Conservation (phyloP, 1,284 basidiomycete species). For the Ceratobasidium sp. region DNA sequence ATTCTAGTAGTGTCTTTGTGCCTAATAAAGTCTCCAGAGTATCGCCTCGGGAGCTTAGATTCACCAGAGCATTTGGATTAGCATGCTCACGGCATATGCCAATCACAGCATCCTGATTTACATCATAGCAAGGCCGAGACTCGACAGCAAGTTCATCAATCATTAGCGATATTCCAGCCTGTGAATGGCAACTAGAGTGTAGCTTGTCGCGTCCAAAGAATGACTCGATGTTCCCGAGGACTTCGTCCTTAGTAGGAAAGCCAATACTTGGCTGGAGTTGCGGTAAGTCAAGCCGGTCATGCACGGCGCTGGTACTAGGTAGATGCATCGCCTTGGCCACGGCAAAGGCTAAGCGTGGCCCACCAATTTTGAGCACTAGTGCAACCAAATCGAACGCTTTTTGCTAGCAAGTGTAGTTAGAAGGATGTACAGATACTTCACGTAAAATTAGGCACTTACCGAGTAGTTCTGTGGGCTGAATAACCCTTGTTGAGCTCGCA, state of each 20-base stretch:
- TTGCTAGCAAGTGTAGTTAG: not conserved
- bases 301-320: not conserved
- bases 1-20: not conserved
- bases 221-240: slow-evolving; percentile 3
- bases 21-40: not conserved
- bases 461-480: not conserved
- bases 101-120: not conserved
- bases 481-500: slow-evolving; percentile 1
- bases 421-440: not conserved
- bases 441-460: not conserved
- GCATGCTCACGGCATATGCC: slow-evolving; percentile 24
- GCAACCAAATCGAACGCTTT: slow-evolving; percentile 1
- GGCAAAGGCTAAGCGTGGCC: slow-evolving; percentile 8
- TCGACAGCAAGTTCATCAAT: slow-evolving; percentile 23
- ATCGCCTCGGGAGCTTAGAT: not conserved
- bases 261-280: not conserved
- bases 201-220: slow-evolving; percentile 4
- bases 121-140: not conserved
- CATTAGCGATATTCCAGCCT: not conserved
- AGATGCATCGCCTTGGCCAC: not conserved
- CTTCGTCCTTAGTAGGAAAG: slow-evolving; percentile 12
- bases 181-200: too few relatives aligned
- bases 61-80: not conserved
- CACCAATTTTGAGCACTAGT: not conserved
- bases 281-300: not conserved